Evolutionary conservation across 805 yeast genomes (phyloP).

Genomic region (Lachancea thermotolerans): DNA sequence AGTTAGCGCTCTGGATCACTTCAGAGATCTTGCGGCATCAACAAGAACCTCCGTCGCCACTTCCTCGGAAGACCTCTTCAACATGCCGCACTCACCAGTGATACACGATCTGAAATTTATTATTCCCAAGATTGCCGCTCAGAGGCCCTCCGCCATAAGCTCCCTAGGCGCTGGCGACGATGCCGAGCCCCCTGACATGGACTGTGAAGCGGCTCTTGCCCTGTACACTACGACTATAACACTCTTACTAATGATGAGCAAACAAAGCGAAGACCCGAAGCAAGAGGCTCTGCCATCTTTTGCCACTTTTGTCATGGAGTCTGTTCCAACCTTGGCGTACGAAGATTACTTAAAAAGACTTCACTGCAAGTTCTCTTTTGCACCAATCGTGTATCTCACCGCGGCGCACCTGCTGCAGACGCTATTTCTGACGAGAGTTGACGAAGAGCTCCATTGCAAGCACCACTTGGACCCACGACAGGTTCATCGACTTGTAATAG

Average conservation of each 20-base stretch:
- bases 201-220: constrained; percentile 4
- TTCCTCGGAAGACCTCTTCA: not conserved
- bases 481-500: constrained; percentile 39
- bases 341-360: constrained; percentile 22
- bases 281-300: not conserved
- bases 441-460: constrained; percentile 9
- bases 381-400: constrained; percentile 23
- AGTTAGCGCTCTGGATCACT: not conserved
- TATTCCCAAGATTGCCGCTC: not conserved
- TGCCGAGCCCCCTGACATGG: constrained; percentile 3
- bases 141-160: not conserved
- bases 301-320: constrained; percentile 24
- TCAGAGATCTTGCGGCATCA: not conserved
- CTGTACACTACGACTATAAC: constrained; percentile 2
- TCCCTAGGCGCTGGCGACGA: not conserved
- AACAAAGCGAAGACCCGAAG: not conserved
- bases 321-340: constrained; percentile 23
- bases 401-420: constrained; percentile 22
- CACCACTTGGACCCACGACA: constrained; percentile 32
- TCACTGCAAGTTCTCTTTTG: constrained; percentile 27
- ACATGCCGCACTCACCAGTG: constrained; percentile 1
- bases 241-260: not conserved
- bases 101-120: not conserved
- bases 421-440: constrained; percentile 14
- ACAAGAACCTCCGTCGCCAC: not conserved